Evolutionary conservation across 2,329 filamentous ascomycete species (phyloP), one percentile per base, ranked within the genome.

Genomic region (Aureobasidium sp.): DNA sequence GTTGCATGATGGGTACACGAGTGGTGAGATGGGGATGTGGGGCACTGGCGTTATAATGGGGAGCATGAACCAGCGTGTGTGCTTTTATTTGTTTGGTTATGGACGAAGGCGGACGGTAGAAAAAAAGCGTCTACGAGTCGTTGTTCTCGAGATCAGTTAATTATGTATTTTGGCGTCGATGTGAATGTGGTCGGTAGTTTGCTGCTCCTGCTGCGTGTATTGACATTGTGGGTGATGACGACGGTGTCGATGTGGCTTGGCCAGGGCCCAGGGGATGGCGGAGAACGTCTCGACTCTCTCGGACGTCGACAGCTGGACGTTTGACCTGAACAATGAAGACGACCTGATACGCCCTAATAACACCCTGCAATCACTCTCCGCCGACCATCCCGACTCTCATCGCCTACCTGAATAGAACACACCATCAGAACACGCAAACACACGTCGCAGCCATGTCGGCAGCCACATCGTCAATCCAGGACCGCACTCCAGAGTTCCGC

Each of bases 401-500:
- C 36, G 6, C 27, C 37, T 21, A 21, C 5, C 4, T 7, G 25
- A 42, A 30, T 3, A 42, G 3, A 29, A 5, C n/a, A 16, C 30
- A 8, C 29, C 39, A 4, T 5, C 6, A 4, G 13, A 36, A n/a
- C 32, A 30, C 50, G 21, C 37, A 42, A 37, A 29, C 14, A 21
- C 36, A 41, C 50, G 14, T 34, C 49, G 11, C 36, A 54, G 53
- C 53, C 53, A 57, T 57, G 53, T 57, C 53, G 53, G 53, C 41
- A 57, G 64, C 79, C 62, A 77, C 79, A 49, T 75, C 79, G 59
- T 93, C 91, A 57, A 96, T 97, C 74, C 94, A 99, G 80, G 94
- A 99, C 79, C 90, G 94, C 72, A 99, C 94, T 62, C 83, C 86
- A 72, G 94, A 99, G 81, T 99, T 99, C 82, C 88, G 87, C 74